Conservation (phyloP, 495 filamentous ascomycete genomes). For the Penicillium crystallinum region DNA sequence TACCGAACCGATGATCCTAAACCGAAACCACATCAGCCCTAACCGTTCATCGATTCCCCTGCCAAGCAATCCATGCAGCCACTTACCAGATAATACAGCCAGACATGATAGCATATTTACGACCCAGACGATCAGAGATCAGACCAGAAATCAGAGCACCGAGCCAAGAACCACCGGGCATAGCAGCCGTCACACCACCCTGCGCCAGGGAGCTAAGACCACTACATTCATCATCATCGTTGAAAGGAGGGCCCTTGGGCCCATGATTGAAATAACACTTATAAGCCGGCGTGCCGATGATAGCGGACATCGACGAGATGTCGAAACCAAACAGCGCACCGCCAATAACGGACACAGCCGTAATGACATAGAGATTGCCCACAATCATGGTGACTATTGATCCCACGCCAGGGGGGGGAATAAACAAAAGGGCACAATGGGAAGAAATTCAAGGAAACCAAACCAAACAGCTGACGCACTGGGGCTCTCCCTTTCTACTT, state of each 20-base stretch:
- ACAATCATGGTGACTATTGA: conserved; percentile 33
- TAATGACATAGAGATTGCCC: conserved; percentile 69
- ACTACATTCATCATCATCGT: conserved; percentile 33
- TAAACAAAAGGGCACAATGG: background rate
- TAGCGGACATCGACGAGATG: conserved; percentile 76
- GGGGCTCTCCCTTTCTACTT: background rate
- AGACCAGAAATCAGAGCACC: conserved; percentile 65
- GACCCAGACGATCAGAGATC: conserved; percentile 62
- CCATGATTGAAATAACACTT: conserved; percentile 62
- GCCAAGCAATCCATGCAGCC: background rate
- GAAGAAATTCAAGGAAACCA: background rate
- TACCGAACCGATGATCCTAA: conserved; percentile 58
- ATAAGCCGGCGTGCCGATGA: conserved; percentile 38
- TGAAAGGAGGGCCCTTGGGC: conserved; percentile 25
- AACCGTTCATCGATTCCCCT: background rate
- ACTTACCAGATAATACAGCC: conserved; percentile 59
- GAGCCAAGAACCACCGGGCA: conserved; percentile 72
- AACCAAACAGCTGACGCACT: background rate
- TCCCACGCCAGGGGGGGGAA: conserved; percentile 7
- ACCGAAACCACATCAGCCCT: background rate
- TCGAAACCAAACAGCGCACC: conserved; percentile 82
- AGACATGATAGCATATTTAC: conserved; percentile 62
- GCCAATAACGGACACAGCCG: conserved; percentile 70
- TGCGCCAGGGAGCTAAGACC: conserved; percentile 46
- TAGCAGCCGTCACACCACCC: conserved; percentile 63